phyloP scores from a whole-genome alignment of 176 grass and related monocot genomes.

The Leersia perrieri region DNA sequence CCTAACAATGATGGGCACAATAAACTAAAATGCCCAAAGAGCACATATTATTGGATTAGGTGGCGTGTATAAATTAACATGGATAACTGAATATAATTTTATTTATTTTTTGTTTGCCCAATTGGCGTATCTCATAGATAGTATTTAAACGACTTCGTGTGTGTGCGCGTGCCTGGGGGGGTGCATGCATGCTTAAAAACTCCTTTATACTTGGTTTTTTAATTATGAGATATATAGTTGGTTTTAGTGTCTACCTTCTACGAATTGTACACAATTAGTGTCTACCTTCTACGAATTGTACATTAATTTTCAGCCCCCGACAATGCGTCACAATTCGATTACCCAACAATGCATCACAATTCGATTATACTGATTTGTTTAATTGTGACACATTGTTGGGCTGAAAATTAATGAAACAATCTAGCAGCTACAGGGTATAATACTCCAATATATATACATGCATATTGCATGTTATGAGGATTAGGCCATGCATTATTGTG shows the following conservation, averaged over 20 bases:
- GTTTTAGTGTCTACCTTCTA: background rate
- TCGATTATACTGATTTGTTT: too few relatives aligned
- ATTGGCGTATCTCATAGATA: background rate
- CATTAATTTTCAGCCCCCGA: too few relatives aligned
- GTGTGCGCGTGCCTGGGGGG: too few relatives aligned
- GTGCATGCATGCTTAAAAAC: slow-evolving; percentile 10
- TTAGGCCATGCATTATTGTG: too few relatives aligned
- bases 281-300: background rate
- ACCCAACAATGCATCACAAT: too few relatives aligned
- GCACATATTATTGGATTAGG: slow-evolving; percentile 5
- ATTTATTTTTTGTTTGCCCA: background rate
- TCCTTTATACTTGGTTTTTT: slow-evolving; percentile 3
- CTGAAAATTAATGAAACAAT: background rate
- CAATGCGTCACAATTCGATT: too few relatives aligned
- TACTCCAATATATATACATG: too few relatives aligned
- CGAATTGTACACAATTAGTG: background rate
- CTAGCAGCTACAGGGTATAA: too few relatives aligned
- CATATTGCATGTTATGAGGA: too few relatives aligned
- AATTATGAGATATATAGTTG: too few relatives aligned
- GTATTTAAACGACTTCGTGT: background rate
- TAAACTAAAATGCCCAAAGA: slow-evolving; percentile 8
- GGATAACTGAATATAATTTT: background rate
- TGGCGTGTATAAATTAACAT: too few relatives aligned
- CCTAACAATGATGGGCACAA: slow-evolving; percentile 35
- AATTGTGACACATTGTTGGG: background rate